Evolutionary conservation across 2,329 filamentous ascomycete species (phyloP).

Genomic region (Phoma sp.): DNA sequence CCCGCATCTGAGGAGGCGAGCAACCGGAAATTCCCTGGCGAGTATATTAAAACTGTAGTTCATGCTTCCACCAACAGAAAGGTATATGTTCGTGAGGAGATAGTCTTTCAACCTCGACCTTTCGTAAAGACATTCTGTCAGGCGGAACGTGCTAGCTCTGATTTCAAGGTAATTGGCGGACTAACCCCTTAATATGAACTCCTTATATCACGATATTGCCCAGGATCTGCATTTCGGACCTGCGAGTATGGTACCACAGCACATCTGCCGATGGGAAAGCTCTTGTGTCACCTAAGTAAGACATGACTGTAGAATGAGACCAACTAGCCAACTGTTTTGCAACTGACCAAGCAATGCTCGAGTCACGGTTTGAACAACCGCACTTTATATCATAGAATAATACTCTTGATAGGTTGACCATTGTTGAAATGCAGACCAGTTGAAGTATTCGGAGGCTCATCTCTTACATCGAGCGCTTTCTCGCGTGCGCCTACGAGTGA

Average conservation of each 20-base stretch:
- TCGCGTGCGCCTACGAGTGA: too few relatives aligned
- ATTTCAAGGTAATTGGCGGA: background rate
- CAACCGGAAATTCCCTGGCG: background rate
- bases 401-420: background rate
- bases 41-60: background rate
- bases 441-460: background rate
- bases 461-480: background rate
- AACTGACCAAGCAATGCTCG: background rate
- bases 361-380: background rate
- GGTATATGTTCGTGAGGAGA: background rate
- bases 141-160: background rate
- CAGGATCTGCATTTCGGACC: background rate
- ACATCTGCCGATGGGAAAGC: constrained; percentile 10
- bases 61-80: background rate
- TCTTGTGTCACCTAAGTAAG: constrained; percentile 8
- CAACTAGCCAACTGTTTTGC: too few relatives aligned
- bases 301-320: background rate
- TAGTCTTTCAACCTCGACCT: background rate
- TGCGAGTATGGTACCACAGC: background rate
- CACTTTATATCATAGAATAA: background rate
- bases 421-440: background rate
- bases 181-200: background rate
- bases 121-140: background rate
- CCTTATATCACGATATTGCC: background rate
- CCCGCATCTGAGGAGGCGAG: background rate